Conservation (phyloP, 495 filamentous ascomycete genomes). For the Rusavskia elegans region DNA sequence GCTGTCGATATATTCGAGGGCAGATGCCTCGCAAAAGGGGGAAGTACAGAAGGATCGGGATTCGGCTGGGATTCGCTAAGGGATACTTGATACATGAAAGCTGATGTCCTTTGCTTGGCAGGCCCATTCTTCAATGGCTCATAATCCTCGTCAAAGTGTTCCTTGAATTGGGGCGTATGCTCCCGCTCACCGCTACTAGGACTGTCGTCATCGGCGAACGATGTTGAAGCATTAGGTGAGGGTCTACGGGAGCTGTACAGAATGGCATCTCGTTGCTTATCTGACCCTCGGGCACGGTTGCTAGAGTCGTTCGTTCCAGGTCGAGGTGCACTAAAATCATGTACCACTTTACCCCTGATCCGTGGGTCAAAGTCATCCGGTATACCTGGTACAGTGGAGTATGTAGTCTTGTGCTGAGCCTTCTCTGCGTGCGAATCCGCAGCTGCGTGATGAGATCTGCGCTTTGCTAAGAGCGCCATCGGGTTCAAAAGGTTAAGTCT, state of each 20-base stretch:
- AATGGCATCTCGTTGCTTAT: not conserved
- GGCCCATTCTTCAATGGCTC: constrained; percentile 26
- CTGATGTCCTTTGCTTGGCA: constrained; percentile 28
- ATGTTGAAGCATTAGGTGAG: constrained; percentile 2
- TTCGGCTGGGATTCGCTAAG: constrained; percentile 21
- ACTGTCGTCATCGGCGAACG: constrained; percentile 5
- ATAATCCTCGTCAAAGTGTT: constrained; percentile 51
- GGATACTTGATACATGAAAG: constrained; percentile 24
- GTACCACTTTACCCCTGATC: constrained; percentile 69
- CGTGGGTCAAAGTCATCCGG: constrained; percentile 68
- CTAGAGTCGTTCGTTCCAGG: constrained; percentile 36
- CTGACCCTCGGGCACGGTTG: not conserved
- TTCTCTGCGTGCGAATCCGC: constrained; percentile 31
- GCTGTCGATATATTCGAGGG: constrained; percentile 18
- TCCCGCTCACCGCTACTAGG: constrained; percentile 18
- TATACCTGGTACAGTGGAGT: constrained; percentile 36
- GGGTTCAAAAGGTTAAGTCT: constrained; percentile 55
- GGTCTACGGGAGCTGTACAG: not conserved
- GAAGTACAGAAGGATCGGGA: constrained; percentile 22
- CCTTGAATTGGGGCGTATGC: constrained; percentile 49
- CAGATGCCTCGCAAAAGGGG: constrained; percentile 35
- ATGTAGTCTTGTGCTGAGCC: constrained; percentile 22
- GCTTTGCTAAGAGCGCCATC: constrained; percentile 44
- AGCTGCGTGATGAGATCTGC: constrained; percentile 36
- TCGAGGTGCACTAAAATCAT: constrained; percentile 81